Percentiles rank a stretch among this genome's conserved stretches.
phyloP scores from a whole-genome alignment of 2,329 filamentous ascomycete genomes.

The Colletotrichum abscissum region DNA sequence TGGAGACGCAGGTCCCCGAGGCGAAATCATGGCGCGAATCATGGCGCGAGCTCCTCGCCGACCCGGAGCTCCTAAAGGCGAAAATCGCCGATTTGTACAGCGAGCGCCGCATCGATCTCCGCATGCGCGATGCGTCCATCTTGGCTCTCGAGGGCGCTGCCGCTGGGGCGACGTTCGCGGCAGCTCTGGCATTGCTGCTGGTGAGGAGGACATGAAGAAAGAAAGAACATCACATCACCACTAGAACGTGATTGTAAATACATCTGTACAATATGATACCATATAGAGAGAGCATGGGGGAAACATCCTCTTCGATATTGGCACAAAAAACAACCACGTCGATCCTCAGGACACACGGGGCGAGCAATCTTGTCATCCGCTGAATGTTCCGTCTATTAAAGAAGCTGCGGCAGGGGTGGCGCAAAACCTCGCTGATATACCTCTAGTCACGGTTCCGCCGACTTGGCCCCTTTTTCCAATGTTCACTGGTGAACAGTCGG shows the following conservation, averaged over 20 bases:
- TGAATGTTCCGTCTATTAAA: slow-evolving; percentile 33
- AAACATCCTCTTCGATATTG: slow-evolving; percentile 15
- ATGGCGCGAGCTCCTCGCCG: slow-evolving; percentile 57
- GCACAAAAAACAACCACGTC: background rate
- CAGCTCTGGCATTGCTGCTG: slow-evolving; percentile 62
- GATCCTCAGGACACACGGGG: background rate
- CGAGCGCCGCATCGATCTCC: slow-evolving; percentile 70
- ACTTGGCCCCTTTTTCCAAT: slow-evolving; percentile 23
- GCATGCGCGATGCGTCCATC: slow-evolving; percentile 78
- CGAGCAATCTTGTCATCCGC: slow-evolving; percentile 1
- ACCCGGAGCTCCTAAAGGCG: slow-evolving; percentile 59
- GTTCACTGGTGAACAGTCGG: slow-evolving; percentile 17
- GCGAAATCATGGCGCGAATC: slow-evolving; percentile 55
- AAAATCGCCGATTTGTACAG: slow-evolving; percentile 71
- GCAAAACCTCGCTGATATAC: slow-evolving; percentile 8
- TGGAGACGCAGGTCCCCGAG: slow-evolving; percentile 10
- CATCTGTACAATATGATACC: slow-evolving; percentile 36
- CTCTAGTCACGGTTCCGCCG: slow-evolving; percentile 22
- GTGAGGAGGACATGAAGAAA: slow-evolving; percentile 48
- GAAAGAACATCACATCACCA: slow-evolving; percentile 36
- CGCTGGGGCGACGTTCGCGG: slow-evolving; percentile 72
- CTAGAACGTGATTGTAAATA: slow-evolving; percentile 19
- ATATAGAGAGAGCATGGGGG: slow-evolving; percentile 32
- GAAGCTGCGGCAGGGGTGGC: slow-evolving; percentile 23
- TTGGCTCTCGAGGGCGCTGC: slow-evolving; percentile 75